Conservation (phyloP, 1,284 basidiomycete species). For the Cryptococcus depauperatus region DNA sequence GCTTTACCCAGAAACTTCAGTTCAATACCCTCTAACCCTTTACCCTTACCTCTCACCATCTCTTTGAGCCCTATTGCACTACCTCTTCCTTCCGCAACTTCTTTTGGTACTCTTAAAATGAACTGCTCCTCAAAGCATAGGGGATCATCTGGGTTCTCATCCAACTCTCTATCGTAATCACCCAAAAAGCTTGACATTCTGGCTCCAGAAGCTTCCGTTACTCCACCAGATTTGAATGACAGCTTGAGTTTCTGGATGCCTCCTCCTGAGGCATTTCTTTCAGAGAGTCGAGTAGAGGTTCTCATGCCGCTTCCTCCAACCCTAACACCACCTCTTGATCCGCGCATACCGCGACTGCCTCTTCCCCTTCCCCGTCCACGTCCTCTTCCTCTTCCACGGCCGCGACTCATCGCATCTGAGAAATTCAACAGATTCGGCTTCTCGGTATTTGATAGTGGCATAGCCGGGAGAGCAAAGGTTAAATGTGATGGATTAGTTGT, state of each 20-base stretch:
- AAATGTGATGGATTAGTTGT: too few relatives aligned
- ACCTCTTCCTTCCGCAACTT: conserved; percentile 38
- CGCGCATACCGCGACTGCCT: conserved; percentile 5
- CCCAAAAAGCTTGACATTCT: conserved; percentile 65
- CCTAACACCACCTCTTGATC: conserved; percentile 5
- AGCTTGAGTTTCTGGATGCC: conserved; percentile 26
- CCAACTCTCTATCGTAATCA: conserved; percentile 84
- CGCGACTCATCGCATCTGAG: too few relatives aligned
- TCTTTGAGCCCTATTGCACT: conserved; percentile 55
- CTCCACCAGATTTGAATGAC: conserved; percentile 26
- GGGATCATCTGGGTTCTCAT: conserved; percentile 81
- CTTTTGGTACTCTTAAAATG: conserved; percentile 79
- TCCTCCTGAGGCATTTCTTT: conserved; percentile 5
- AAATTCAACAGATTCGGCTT: too few relatives aligned
- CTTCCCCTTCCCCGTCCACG: conserved; percentile 2
- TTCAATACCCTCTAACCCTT: conserved; percentile 74
- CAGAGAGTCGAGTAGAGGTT: conserved; percentile 10
- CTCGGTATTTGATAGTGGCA: too few relatives aligned
- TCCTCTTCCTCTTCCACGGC: conserved; percentile 4
- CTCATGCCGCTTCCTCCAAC: conserved; percentile 6
- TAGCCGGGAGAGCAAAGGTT: too few relatives aligned
- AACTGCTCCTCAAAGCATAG: conserved; percentile 97
- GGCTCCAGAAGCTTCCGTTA: conserved; percentile 15
- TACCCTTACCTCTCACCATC: conserved; percentile 69
- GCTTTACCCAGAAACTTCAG: conserved; percentile 94